Evolutionary conservation across 345 rosid species (phyloP).

Genomic region (Laguncularia racemosa): DNA sequence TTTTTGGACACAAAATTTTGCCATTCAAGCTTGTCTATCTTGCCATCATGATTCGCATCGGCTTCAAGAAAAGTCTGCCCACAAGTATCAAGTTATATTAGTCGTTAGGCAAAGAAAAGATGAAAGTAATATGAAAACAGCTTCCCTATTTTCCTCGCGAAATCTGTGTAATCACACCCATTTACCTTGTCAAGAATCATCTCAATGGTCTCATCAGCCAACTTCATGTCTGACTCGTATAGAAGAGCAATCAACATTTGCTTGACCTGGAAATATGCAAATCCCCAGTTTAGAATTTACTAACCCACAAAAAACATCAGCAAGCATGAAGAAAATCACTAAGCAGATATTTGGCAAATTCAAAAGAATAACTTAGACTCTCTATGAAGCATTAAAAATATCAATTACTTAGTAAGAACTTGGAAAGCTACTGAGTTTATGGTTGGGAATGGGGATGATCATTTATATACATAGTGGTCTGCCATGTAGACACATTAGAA

Average conservation of each 20-base stretch:
- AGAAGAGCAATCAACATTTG: conserved; percentile 99
- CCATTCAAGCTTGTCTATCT: conserved; percentile 87
- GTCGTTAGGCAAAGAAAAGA: too few relatives aligned
- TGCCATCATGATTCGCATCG: conserved; percentile 74
- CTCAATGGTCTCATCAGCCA: conserved; percentile 97
- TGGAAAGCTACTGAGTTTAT: too few relatives aligned
- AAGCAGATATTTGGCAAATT: neutral
- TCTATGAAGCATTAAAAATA: too few relatives aligned
- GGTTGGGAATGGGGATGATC: too few relatives aligned
- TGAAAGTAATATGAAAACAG: too few relatives aligned
- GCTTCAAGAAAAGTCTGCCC: conserved; percentile 89
- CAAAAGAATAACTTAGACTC: too few relatives aligned
- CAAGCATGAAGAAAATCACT: neutral
- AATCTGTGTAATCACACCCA: neutral
- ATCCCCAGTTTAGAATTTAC: neutral
- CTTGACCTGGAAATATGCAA: conserved; percentile 58
- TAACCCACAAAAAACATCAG: too few relatives aligned
- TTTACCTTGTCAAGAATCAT: conserved; percentile 87
- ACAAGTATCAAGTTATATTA: conserved; percentile 2
- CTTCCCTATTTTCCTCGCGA: neutral
- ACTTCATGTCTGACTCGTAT: conserved; percentile 89
- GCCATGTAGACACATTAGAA: too few relatives aligned
- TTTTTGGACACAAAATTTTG: conserved; percentile 67
- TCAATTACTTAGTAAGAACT: too few relatives aligned
- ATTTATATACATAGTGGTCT: too few relatives aligned